Evolutionary conservation across 768 basidiomycete genomes (phyloP), one percentile per base, ranked within the genome.

Genomic region (Pisolithus albus): DNA sequence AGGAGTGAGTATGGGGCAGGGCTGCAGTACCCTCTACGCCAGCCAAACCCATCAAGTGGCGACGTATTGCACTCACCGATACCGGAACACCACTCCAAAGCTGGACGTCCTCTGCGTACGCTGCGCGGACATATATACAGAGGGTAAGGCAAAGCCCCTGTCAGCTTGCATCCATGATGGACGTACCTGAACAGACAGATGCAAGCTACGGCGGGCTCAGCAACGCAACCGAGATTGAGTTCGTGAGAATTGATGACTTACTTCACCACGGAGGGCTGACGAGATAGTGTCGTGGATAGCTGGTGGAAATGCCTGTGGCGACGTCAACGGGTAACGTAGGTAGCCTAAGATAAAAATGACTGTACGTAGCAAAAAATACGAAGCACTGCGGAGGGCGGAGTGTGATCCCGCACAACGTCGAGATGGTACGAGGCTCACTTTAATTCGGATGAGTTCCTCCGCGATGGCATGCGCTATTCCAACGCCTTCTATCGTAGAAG

Each of bases 311-410:
- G 88, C 2, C 86, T 88, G 50, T 2, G 21, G 11, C 45, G 5
- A 26, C 16, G 39, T 62, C 24, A 60, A 56, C 42, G 13, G 24
- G 5, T 21, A 21, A 5, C 8, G 11, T 28, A 41, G 47, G 1
- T 24, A 18, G 7, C 7, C 6, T 19, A 49, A 58, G 32, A 24
- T 18, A 15, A 16, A 26, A 8, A 5, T 59, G 76, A 34, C 34
- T 13, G 56, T 59, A 95, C 79, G 95, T 98, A 7, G 90, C 85
- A 63, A 99, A 98, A 67, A 97, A 88, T 2, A 88, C 86, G 58
- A 88, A 90, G 10, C 83, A 75, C 92, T 95, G 3, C 19, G 36
- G 39, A 50, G 38, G 23, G 5, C 18, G 13, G 47, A 50, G 37
- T 52, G 49, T 34, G 34, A 34, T 34, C 11, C 2, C 5, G 13